Percentiles rank a stretch among this genome's conserved stretches.
These are phyloP conservation scores for Neurospora sp. DNA, from an alignment of 495 filamentous ascomycete genomes.

Conservation along the genomic window DNA sequence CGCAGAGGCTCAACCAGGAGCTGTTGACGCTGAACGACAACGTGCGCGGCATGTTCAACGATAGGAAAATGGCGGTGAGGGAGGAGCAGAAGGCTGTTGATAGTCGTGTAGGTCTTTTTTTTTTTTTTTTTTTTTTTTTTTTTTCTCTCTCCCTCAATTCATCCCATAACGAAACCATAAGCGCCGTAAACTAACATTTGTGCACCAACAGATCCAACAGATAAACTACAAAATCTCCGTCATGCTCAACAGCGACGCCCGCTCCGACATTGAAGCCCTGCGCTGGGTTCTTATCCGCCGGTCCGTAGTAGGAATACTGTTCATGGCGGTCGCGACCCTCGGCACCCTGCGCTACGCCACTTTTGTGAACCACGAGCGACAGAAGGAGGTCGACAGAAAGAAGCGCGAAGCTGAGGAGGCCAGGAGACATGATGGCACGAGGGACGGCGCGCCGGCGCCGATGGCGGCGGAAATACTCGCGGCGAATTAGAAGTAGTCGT, in stretches of 20 bases:
- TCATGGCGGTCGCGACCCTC: constrained; percentile 40
- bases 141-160: background rate
- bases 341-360: constrained; percentile 39
- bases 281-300: constrained; percentile 84
- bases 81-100: constrained; percentile 79
- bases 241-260: constrained; percentile 70
- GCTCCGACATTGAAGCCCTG: constrained; percentile 82
- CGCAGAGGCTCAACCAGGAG: constrained; percentile 73
- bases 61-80: constrained; percentile 83
- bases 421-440: constrained; percentile 24
- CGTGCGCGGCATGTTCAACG: constrained; percentile 90
- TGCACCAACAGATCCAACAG: constrained; percentile 60
- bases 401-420: constrained; percentile 22
- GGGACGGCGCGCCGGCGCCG: constrained; percentile 26
- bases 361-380: constrained; percentile 31
- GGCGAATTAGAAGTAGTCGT: constrained; percentile 22
- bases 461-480: constrained; percentile 38
- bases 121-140: background rate
- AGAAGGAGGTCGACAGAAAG: constrained; percentile 27
- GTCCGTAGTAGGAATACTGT: constrained; percentile 69
- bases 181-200: background rate
- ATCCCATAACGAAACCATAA: background rate
- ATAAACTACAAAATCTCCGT: constrained; percentile 92
- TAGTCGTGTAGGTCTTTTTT: constrained; percentile 41
- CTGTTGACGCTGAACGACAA: constrained; percentile 73